Conservation (phyloP, 2,329 filamentous ascomycete genomes). For the Botryotinia convoluta region DNA sequence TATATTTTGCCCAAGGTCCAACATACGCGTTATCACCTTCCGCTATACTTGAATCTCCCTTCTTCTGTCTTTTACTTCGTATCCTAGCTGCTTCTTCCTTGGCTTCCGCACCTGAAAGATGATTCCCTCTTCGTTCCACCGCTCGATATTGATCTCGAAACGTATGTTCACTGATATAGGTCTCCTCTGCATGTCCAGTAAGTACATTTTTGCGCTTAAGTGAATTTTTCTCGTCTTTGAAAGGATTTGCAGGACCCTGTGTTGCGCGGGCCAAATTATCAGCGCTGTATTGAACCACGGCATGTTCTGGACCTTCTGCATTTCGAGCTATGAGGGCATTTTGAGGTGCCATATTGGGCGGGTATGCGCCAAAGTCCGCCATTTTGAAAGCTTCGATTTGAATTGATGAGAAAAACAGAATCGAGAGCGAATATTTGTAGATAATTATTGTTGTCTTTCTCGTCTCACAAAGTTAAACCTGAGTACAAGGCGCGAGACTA, state of each 20-base stretch:
- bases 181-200: constrained; percentile 86
- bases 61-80: constrained; percentile 75
- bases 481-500: constrained; percentile 10
- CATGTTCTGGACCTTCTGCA: constrained; percentile 55
- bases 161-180: constrained; percentile 82
- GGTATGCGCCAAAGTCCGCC: constrained; percentile 62
- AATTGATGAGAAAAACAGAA: background rate
- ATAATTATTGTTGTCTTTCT: background rate
- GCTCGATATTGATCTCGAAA: constrained; percentile 87
- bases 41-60: constrained; percentile 78
- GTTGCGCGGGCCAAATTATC: constrained; percentile 66
- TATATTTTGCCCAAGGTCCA: constrained; percentile 90
- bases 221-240: constrained; percentile 58
- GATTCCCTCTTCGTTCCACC: constrained; percentile 63
- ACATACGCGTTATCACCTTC: constrained; percentile 87
- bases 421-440: background rate
- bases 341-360: constrained; percentile 63
- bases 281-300: constrained; percentile 64
- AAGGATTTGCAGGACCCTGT: constrained; percentile 72
- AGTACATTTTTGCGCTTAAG: constrained; percentile 77
- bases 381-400: constrained; percentile 41
- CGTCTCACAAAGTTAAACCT: constrained; percentile 1
- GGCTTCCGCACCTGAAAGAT: constrained; percentile 51
- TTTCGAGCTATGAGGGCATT: constrained; percentile 61
- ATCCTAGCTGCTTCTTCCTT: constrained; percentile 71